Evolutionary conservation across 1,139 yeast genomes (phyloP).

Genomic region (Pichia sp.): DNA sequence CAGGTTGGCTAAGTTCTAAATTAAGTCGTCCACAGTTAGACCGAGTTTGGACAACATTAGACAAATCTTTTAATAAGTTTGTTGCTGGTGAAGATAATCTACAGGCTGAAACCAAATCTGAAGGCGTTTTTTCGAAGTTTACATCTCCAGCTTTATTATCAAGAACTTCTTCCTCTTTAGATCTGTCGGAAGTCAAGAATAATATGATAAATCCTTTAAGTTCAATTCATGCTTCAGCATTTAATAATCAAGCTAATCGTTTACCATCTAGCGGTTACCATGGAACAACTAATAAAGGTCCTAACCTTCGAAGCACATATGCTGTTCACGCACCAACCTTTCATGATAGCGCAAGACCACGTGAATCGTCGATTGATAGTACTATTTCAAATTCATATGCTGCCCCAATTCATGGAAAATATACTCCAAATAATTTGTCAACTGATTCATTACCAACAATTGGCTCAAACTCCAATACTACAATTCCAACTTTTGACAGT

Average conservation of each 20-base stretch:
- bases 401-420: not conserved
- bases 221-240: not conserved
- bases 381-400: not conserved
- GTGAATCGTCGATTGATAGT: conserved; percentile 2
- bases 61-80: conserved; percentile 71
- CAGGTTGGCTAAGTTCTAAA: conserved; percentile 30
- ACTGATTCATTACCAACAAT: conserved; percentile 19
- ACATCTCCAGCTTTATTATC: conserved; percentile 50
- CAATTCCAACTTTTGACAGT: not conserved
- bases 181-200: conserved; percentile 26
- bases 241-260: not conserved
- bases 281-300: not conserved
- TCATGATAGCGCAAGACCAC: not conserved
- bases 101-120: conserved; percentile 28
- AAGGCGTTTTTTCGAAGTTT: conserved; percentile 68
- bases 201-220: not conserved
- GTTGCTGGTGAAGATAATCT: conserved; percentile 77
- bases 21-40: conserved; percentile 67
- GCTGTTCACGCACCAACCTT: conserved; percentile 2
- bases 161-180: conserved; percentile 45
- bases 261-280: not conserved
- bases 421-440: conserved; percentile 3
- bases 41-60: conserved; percentile 81
- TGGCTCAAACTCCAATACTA: conserved; percentile 6
- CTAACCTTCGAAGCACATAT: not conserved